phyloP scores from a whole-genome alignment of 1,284 basidiomycete species.

The Trichosporon sp. region DNA sequence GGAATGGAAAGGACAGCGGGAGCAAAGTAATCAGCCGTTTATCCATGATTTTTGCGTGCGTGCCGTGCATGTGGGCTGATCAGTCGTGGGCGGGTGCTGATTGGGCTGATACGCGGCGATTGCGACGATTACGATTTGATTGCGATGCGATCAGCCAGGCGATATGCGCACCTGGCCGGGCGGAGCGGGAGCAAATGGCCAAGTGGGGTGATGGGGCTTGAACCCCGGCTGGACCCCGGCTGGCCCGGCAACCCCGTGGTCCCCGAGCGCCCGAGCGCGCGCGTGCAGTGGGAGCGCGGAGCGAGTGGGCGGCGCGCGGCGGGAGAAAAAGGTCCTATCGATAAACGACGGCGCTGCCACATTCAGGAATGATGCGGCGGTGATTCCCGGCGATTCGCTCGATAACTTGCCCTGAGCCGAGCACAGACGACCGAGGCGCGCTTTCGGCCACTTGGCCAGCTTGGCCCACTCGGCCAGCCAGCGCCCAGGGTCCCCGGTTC shows the following conservation, averaged over 20 bases:
- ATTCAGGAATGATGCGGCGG: background rate
- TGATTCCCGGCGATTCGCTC: background rate
- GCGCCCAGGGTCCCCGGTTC: background rate
- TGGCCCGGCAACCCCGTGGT: background rate
- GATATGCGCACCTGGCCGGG: background rate
- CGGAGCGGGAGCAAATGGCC: background rate
- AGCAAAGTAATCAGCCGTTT: background rate
- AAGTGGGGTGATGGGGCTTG: background rate
- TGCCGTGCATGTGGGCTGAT: background rate
- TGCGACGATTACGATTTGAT: background rate
- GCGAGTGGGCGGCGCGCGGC: background rate
- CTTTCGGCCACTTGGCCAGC: background rate
- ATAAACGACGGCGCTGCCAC: conserved; percentile 4
- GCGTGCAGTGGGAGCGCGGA: too few relatives aligned
- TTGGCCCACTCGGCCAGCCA: background rate
- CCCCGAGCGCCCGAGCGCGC: background rate
- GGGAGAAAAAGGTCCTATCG: conserved; percentile 3
- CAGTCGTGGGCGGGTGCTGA: background rate
- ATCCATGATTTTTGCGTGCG: conserved; percentile 7
- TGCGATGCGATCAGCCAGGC: background rate
- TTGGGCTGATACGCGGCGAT: background rate
- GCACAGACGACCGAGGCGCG: background rate
- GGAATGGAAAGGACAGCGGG: background rate
- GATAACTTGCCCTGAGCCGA: background rate
- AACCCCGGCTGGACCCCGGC: background rate